phyloP scores from a whole-genome alignment of 805 yeast species.

The Metschnikowia hibisci region DNA sequence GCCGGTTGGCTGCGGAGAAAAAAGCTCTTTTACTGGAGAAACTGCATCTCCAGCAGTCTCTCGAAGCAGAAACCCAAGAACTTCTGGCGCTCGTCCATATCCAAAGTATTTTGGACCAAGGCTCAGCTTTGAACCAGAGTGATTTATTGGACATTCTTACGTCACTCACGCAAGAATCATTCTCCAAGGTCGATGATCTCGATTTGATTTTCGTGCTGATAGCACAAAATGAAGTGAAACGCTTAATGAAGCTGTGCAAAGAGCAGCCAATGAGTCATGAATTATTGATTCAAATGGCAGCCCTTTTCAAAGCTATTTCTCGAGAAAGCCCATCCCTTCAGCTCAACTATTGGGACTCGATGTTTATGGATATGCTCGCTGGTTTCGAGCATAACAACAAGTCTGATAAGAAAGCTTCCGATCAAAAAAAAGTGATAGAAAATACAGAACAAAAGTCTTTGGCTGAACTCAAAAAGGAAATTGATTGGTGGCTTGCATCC shows the following conservation, averaged over 20 bases:
- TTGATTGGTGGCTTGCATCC: constrained; percentile 16
- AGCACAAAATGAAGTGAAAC: constrained; percentile 5
- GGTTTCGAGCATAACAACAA: not conserved
- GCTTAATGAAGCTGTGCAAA: not conserved
- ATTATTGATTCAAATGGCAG: constrained; percentile 9
- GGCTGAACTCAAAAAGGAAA: constrained; percentile 1
- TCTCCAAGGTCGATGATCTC: constrained; percentile 3
- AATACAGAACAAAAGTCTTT: not conserved
- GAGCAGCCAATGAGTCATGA: not conserved
- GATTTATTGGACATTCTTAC: constrained; percentile 5
- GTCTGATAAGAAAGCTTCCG: too few relatives aligned
- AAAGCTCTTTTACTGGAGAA: constrained; percentile 3
- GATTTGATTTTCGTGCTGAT: constrained; percentile 8
- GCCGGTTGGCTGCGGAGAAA: constrained; percentile 10
- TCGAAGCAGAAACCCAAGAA: constrained; percentile 4
- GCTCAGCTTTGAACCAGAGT: not conserved
- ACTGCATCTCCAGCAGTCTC: constrained; percentile 2
- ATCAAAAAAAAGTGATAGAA: not conserved
- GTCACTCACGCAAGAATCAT: constrained; percentile 5
- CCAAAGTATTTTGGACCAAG: not conserved
- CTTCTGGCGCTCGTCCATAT: not conserved
- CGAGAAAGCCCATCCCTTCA: not conserved
- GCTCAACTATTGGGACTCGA: constrained; percentile 14
- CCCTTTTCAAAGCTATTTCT: constrained; percentile 5
- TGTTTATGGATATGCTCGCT: constrained; percentile 7